Conservation (phyloP, 768 basidiomycete species). For the Gymnopilus junonius region DNA sequence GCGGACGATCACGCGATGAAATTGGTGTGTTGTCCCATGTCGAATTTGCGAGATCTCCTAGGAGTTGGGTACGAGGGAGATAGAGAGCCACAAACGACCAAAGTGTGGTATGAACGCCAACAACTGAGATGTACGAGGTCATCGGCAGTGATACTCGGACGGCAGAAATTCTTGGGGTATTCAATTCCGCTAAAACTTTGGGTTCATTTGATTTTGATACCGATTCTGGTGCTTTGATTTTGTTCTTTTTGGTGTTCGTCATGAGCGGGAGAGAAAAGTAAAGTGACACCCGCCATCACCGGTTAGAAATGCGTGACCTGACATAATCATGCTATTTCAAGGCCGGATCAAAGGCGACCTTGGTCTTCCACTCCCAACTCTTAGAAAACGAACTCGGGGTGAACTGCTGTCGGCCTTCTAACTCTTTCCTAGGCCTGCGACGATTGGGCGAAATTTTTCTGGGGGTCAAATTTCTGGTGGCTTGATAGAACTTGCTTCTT, state of each 20-base stretch:
- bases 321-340: neutral
- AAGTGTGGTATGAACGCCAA: slow-evolving; percentile 70
- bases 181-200: neutral
- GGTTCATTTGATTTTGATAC: slow-evolving; percentile 3
- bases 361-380: neutral
- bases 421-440: neutral
- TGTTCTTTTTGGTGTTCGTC: slow-evolving; percentile 18
- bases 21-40: slow-evolving; percentile 33
- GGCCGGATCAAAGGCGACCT: neutral
- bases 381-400: neutral
- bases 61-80: slow-evolving; percentile 64
- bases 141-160: slow-evolving; percentile 41
- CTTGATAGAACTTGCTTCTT: neutral
- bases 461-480: neutral
- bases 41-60: slow-evolving; percentile 41
- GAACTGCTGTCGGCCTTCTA: neutral
- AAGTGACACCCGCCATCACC: neutral
- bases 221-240: slow-evolving; percentile 12
- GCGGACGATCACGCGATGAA: slow-evolving; percentile 63
- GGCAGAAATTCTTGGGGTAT: neutral
- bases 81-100: slow-evolving; percentile 68
- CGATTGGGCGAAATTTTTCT: neutral
- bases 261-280: slow-evolving; percentile 11
- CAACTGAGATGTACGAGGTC: slow-evolving; percentile 64
- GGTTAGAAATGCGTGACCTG: neutral